Percentiles rank a stretch among this genome's conserved stretches.
phyloP scores from a whole-genome alignment of 208 protist genomes.

The Zelonia costaricensis region DNA sequence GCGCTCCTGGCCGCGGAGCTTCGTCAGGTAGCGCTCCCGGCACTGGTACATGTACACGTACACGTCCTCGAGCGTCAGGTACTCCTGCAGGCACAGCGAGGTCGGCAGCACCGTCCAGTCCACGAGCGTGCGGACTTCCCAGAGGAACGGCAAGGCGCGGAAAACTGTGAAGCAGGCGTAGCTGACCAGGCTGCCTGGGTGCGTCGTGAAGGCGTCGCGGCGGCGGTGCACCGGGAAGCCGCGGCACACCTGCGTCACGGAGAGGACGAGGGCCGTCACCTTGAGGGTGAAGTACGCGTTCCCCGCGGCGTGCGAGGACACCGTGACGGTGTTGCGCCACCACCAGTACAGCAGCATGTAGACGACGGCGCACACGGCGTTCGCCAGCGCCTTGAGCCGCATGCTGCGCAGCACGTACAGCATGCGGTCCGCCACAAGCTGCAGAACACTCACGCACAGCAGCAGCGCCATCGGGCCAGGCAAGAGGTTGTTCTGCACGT shows the following conservation, averaged over 20 bases:
- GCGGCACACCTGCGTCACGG: slow-evolving; percentile 55
- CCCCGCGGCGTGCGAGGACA: slow-evolving; percentile 21
- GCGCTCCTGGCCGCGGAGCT: slow-evolving; percentile 7
- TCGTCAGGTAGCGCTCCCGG: slow-evolving; percentile 24
- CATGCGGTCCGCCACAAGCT: slow-evolving; percentile 71
- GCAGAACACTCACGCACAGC: slow-evolving; percentile 54
- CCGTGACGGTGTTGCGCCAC: slow-evolving; percentile 42
- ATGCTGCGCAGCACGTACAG: slow-evolving; percentile 61
- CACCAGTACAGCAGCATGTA: slow-evolving; percentile 60
- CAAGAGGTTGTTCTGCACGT: slow-evolving; percentile 70
- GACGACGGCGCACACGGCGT: slow-evolving; percentile 31
- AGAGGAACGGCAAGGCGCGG: slow-evolving; percentile 76
- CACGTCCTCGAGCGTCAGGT: slow-evolving; percentile 82
- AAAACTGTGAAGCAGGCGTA: slow-evolving; percentile 46
- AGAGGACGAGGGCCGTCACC: slow-evolving; percentile 38
- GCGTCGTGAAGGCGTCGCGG: slow-evolving; percentile 62
- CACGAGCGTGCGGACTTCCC: slow-evolving; percentile 69
- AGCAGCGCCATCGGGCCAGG: slow-evolving; percentile 71
- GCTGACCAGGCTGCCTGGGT: slow-evolving; percentile 33
- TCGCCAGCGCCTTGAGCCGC: slow-evolving; percentile 49
- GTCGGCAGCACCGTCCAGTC: slow-evolving; percentile 82
- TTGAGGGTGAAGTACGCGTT: slow-evolving; percentile 61
- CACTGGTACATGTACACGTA: slow-evolving; percentile 58
- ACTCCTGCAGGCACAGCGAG: slow-evolving; percentile 65
- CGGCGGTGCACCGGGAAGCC: slow-evolving; percentile 65